Conservation (phyloP, 208 protist genomes). For the Eutreptiella sp. region DNA sequence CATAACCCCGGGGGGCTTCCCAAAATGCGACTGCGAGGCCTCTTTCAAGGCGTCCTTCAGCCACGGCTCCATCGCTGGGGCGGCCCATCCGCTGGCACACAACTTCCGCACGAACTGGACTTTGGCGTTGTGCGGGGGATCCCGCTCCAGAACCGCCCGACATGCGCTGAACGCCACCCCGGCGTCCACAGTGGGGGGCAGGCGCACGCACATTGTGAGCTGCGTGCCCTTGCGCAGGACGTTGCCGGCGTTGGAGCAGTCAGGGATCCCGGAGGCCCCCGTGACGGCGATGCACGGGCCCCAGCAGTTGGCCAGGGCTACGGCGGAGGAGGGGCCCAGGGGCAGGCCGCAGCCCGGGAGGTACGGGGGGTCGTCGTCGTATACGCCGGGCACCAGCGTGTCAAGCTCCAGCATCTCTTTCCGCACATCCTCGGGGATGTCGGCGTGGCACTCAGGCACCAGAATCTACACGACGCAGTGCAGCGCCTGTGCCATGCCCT, state of each 20-base stretch:
- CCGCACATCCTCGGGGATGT: slow-evolving; percentile 64
- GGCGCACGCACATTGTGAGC: slow-evolving; percentile 80
- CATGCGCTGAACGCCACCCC: slow-evolving; percentile 42
- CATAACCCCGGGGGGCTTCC: slow-evolving; percentile 56
- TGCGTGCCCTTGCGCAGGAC: slow-evolving; percentile 76
- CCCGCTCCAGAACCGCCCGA: slow-evolving; percentile 56
- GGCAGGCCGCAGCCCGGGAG: slow-evolving; percentile 39
- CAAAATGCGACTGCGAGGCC: slow-evolving; percentile 64
- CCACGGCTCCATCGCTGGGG: slow-evolving; percentile 67
- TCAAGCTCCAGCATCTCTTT: slow-evolving; percentile 48
- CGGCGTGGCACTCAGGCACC: slow-evolving; percentile 62
- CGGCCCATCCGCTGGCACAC: slow-evolving; percentile 67
- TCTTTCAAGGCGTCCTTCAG: slow-evolving; percentile 56
- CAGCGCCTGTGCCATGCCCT: too few species aligned
- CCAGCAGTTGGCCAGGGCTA: slow-evolving; percentile 81
- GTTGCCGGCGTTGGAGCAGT: slow-evolving; percentile 70
- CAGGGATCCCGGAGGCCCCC: slow-evolving; percentile 78
- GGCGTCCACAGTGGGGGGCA: slow-evolving; percentile 71
- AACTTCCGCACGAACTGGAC: slow-evolving; percentile 60
- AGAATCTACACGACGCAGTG: too few species aligned
- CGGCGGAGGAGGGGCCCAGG: too few species aligned
- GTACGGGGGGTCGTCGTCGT: slow-evolving; percentile 40
- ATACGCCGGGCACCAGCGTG: neutral
- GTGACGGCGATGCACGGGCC: slow-evolving; percentile 79
- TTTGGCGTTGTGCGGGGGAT: slow-evolving; percentile 81